A percentile compares a stretch with the other conserved stretches of the same genome.
phyloP scores from a whole-genome alignment of 352 stramenopile species.

The Globisporangium nagaii region DNA sequence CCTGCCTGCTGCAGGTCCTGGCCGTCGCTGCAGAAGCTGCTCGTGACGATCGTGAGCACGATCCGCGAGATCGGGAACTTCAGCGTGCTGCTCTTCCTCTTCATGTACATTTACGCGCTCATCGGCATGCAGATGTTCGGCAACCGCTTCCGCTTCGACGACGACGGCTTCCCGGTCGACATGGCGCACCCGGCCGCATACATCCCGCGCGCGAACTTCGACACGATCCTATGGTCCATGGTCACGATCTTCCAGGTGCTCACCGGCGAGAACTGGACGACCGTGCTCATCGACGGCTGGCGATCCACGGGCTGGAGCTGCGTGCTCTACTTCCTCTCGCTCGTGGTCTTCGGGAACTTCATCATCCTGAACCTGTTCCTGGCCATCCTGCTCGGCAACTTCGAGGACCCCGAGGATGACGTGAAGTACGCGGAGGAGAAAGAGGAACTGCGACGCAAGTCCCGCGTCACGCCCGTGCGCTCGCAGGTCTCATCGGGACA shows the following conservation, averaged over 20 bases:
- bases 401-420: slow-evolving; percentile 61
- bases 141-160: slow-evolving; percentile 88
- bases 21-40: slow-evolving; percentile 86
- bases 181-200: slow-evolving; percentile 21
- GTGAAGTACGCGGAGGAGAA: slow-evolving; percentile 24
- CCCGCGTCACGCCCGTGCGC: slow-evolving; percentile 15
- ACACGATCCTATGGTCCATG: slow-evolving; percentile 59
- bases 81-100: slow-evolving; percentile 88
- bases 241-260: slow-evolving; percentile 81
- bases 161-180: slow-evolving; percentile 38
- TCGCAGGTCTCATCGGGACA: slow-evolving; percentile 19
- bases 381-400: slow-evolving; percentile 87
- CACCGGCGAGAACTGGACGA: slow-evolving; percentile 91
- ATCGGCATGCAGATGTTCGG: slow-evolving; percentile 92
- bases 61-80: slow-evolving; percentile 90
- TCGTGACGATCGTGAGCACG: slow-evolving; percentile 85
- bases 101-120: slow-evolving; percentile 91
- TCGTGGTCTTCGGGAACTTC: slow-evolving; percentile 87
- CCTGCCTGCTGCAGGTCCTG: slow-evolving; percentile 78
- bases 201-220: slow-evolving; percentile 60
- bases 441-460: slow-evolving; percentile 25
- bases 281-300: slow-evolving; percentile 85
- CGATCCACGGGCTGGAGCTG: slow-evolving; percentile 45
- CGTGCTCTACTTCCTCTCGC: slow-evolving; percentile 73
- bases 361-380: slow-evolving; percentile 92